A percentile compares a stretch with the other conserved stretches of the same genome.
Conservation (phyloP, 2,329 filamentous ascomycete species). For the Tolypocladium nubicola region DNA sequence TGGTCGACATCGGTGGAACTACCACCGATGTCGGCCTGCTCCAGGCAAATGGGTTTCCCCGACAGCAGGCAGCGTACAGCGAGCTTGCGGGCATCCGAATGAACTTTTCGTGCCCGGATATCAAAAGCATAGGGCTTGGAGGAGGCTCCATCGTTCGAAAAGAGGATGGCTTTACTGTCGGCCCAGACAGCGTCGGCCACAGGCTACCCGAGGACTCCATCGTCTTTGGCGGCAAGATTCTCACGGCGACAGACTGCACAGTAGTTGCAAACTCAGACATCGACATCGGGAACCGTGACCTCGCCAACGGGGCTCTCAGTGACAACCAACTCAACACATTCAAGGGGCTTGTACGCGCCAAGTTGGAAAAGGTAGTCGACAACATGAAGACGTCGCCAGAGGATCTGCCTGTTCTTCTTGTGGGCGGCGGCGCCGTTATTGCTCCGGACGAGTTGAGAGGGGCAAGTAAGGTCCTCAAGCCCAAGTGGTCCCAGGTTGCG, state of each 20-base stretch:
- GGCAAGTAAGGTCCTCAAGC: constrained; percentile 45
- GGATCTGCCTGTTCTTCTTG: constrained; percentile 49
- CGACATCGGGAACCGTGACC: constrained; percentile 29
- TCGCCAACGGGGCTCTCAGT: constrained; percentile 20
- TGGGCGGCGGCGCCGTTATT: constrained; percentile 52
- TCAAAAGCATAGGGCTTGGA: constrained; percentile 49
- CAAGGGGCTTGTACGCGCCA: constrained; percentile 31
- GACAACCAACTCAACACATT: constrained; percentile 25
- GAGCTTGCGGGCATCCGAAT: constrained; percentile 52
- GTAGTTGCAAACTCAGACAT: constrained; percentile 21
- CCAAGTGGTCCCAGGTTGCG: constrained; percentile 46
- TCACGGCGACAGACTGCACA: constrained; percentile 49
- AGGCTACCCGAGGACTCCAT: constrained; percentile 41
- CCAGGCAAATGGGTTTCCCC: constrained; percentile 50
- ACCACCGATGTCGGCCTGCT: constrained; percentile 54
- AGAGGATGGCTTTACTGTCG: constrained; percentile 32
- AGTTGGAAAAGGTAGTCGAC: constrained; percentile 46
- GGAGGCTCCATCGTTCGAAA: constrained; percentile 44
- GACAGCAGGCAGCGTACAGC: constrained; percentile 51
- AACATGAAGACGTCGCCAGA: constrained; percentile 52
- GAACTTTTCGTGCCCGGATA: constrained; percentile 47
- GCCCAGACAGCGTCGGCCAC: constrained; percentile 53
- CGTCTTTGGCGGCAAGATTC: constrained; percentile 43
- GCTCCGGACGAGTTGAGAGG: constrained; percentile 44
- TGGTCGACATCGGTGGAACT: constrained; percentile 57